phyloP scores from a whole-genome alignment of 805 yeast species.

The Wickerhamiella nectarea region DNA sequence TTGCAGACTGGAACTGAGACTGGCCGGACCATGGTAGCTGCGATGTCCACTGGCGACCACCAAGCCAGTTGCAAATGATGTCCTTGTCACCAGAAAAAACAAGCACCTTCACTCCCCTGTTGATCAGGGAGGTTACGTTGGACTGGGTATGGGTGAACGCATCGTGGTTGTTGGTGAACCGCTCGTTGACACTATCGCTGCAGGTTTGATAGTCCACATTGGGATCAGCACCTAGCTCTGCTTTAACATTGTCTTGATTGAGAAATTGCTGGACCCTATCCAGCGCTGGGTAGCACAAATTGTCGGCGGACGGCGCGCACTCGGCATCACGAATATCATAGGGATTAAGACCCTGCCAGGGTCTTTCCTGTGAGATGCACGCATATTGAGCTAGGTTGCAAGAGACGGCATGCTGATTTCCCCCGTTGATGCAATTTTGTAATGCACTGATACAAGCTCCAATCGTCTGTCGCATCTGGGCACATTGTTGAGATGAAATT shows the following conservation, averaged over 20 bases:
- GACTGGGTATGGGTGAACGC: conserved; percentile 82
- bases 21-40: conserved; percentile 48
- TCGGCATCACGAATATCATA: conserved; percentile 48
- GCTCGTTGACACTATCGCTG: conserved; percentile 57
- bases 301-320: conserved; percentile 48
- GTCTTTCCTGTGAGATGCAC: conserved; percentile 12
- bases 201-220: conserved; percentile 48
- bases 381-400: conserved; percentile 11
- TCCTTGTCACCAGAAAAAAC: conserved; percentile 94
- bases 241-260: conserved; percentile 40
- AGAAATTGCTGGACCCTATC: conserved; percentile 38
- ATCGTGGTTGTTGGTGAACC: conserved; percentile 38
- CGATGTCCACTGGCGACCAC: conserved; percentile 74
- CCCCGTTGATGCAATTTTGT: conserved; percentile 12
- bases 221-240: conserved; percentile 42
- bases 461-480: conserved; percentile 8
- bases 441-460: conserved; percentile 11
- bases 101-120: conserved; percentile 61
- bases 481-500: conserved; percentile 12
- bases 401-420: conserved; percentile 1
- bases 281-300: conserved; percentile 42
- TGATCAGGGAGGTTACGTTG: conserved; percentile 56
- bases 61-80: conserved; percentile 92
- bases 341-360: conserved; percentile 38
- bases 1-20: conserved; percentile 28